Conservation (phyloP, 371 early-diverging fungal species). For the Mucor velutinosus region DNA sequence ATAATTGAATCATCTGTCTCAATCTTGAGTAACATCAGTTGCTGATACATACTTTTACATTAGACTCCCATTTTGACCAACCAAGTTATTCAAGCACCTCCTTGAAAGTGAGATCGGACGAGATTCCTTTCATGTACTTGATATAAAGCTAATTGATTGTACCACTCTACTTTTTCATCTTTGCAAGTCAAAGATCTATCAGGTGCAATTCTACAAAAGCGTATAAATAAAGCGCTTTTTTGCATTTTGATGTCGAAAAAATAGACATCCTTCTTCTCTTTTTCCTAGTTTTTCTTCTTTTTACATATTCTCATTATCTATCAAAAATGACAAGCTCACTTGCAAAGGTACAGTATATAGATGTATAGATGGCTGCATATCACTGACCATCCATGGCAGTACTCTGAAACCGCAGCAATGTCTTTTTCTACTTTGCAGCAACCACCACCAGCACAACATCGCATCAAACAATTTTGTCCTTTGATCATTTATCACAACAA, state of each 20-base stretch:
- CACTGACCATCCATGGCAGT: not conserved
- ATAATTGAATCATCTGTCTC: not conserved
- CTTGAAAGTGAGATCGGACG: not conserved
- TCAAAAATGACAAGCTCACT: constrained; percentile 9
- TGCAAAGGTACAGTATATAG: constrained; percentile 6
- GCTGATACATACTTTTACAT: constrained; percentile 2
- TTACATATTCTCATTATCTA: not conserved
- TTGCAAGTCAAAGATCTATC: constrained; percentile 4
- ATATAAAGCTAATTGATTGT: constrained; percentile 5
- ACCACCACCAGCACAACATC: not conserved
- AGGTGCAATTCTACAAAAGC: constrained; percentile 2
- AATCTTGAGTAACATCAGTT: constrained; percentile 1
- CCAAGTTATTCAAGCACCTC: constrained; percentile 1
- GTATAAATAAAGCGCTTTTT: constrained; percentile 3
- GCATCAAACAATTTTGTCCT: constrained; percentile 21
- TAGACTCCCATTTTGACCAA: not conserved
- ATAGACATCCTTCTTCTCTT: not conserved
- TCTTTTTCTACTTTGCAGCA: not conserved
- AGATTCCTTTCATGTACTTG: constrained; percentile 2
- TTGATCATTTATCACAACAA: constrained; percentile 28
- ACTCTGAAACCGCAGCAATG: not conserved
- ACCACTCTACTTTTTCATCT: not conserved
- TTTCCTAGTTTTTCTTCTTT: not conserved
- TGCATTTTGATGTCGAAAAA: constrained; percentile 5
- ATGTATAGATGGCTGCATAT: too few relatives aligned